phyloP scores from a whole-genome alignment of 768 basidiomycete genomes.

The Phlebiopsis flavidoalba region DNA sequence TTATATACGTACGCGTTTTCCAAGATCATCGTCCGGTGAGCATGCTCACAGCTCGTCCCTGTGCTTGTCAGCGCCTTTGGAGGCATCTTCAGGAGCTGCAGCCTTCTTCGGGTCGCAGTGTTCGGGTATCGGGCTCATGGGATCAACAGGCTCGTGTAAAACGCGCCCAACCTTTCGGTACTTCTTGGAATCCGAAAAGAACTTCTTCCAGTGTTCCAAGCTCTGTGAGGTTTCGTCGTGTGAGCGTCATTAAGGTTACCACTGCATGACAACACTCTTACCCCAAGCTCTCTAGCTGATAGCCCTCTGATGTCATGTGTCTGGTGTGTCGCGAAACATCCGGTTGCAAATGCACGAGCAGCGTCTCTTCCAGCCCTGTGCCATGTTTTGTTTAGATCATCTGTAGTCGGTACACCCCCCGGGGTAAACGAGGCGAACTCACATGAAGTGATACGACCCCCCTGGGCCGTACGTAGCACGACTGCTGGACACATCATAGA shows the following conservation, averaged over 20 bases:
- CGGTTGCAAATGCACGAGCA: constrained; percentile 89
- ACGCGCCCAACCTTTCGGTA: constrained; percentile 80
- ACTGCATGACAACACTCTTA: constrained; percentile 21
- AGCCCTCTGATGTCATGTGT: constrained; percentile 90
- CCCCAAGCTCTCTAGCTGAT: constrained; percentile 62
- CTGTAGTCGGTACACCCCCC: background rate
- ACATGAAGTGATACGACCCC: constrained; percentile 77
- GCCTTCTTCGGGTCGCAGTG: constrained; percentile 68
- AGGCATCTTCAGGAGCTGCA: constrained; percentile 11
- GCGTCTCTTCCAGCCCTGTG: constrained; percentile 78
- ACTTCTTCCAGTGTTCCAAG: constrained; percentile 84
- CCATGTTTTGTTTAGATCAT: constrained; percentile 2
- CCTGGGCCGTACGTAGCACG: constrained; percentile 81
- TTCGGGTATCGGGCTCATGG: constrained; percentile 63
- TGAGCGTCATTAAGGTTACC: background rate
- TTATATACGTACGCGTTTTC: no score
- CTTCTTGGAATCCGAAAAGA: constrained; percentile 76
- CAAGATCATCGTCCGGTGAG: background rate
- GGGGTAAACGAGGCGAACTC: constrained; percentile 21
- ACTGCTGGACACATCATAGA: constrained; percentile 86
- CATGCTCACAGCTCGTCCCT: constrained; percentile 8
- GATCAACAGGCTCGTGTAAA: constrained; percentile 71
- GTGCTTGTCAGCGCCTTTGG: constrained; percentile 7
- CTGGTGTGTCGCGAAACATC: constrained; percentile 86
- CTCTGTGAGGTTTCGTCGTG: constrained; percentile 38